A percentile compares a stretch with the other conserved stretches of the same genome.
Conservation (phyloP, 1,284 basidiomycete species). For the Apiotrichum brassicae region DNA sequence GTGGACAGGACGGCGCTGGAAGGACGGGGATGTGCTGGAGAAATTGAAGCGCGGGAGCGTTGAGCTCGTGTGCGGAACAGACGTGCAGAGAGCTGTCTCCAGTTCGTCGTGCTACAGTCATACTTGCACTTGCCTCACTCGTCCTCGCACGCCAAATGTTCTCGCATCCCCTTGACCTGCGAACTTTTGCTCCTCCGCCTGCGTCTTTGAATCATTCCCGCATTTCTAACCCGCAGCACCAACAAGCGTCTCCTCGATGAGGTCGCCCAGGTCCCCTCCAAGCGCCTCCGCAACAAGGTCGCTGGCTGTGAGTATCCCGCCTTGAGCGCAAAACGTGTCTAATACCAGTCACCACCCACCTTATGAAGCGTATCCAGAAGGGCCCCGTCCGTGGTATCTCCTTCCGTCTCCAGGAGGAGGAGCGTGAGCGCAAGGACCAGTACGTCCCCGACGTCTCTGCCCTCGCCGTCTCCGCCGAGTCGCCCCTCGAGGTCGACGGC, state of each 20-base stretch:
- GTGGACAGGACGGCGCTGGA: neutral
- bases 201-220: neutral
- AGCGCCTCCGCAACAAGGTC: slow-evolving; percentile 99
- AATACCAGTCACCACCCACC: slow-evolving; percentile 78
- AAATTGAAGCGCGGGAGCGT: neutral
- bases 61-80: no score
- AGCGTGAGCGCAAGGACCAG: slow-evolving; percentile 98
- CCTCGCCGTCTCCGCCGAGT: slow-evolving; percentile 64
- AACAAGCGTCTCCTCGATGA: slow-evolving; percentile 99
- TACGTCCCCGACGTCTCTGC: slow-evolving; percentile 95
- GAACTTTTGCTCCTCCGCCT: no score
- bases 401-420: slow-evolving; percentile 99
- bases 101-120: no score
- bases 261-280: slow-evolving; percentile 95
- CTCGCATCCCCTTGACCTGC: no score
- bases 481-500: slow-evolving; percentile 75
- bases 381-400: slow-evolving; percentile 99
- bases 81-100: no score
- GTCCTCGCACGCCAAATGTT: no score
- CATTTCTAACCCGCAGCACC: slow-evolving; percentile 52
- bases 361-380: slow-evolving; percentile 99
- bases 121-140: no score
- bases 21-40: neutral
- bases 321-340: neutral
- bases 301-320: slow-evolving; percentile 59